These are phyloP conservation scores for Nannochloris sp. DNA, from an alignment of 139 green algal species.

Conservation along the genomic window DNA sequence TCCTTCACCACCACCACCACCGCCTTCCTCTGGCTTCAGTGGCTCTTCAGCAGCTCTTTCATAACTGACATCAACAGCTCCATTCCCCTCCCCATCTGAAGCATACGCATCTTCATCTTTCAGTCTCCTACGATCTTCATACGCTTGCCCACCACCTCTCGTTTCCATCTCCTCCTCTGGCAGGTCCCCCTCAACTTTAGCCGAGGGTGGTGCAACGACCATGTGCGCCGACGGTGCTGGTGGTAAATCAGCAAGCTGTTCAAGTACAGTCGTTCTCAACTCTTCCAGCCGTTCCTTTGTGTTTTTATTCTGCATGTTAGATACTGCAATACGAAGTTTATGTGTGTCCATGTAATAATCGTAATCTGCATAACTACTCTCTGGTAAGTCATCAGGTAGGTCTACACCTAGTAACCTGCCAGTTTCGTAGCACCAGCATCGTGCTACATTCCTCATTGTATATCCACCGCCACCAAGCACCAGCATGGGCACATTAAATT, in stretches of 20 bases:
- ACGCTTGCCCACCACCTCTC: slow-evolving; percentile 54
- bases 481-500: slow-evolving; percentile 89
- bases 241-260: slow-evolving; percentile 64
- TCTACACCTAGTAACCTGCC: slow-evolving; percentile 75
- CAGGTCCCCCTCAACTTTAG: slow-evolving; percentile 35
- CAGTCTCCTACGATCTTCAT: slow-evolving; percentile 45
- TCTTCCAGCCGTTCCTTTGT: slow-evolving; percentile 62
- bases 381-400: slow-evolving; percentile 60
- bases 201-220: slow-evolving; percentile 20
- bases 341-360: slow-evolving; percentile 88
- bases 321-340: slow-evolving; percentile 68
- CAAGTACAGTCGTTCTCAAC: slow-evolving; percentile 54
- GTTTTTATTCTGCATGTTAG: slow-evolving; percentile 94
- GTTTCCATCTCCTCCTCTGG: slow-evolving; percentile 67
- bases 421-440: slow-evolving; percentile 98
- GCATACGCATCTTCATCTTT: slow-evolving; percentile 33
- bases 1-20: background rate
- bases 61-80: background rate
- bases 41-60: background rate
- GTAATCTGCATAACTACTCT: slow-evolving; percentile 40
- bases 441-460: slow-evolving; percentile 96
- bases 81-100: slow-evolving; percentile 2
- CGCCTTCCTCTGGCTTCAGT: background rate
- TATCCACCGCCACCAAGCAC: slow-evolving; percentile 94
- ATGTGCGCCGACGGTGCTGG: slow-evolving; percentile 53